Conservation (phyloP, 2,329 filamentous ascomycete genomes). For the Stemphylium vesicarium region DNA sequence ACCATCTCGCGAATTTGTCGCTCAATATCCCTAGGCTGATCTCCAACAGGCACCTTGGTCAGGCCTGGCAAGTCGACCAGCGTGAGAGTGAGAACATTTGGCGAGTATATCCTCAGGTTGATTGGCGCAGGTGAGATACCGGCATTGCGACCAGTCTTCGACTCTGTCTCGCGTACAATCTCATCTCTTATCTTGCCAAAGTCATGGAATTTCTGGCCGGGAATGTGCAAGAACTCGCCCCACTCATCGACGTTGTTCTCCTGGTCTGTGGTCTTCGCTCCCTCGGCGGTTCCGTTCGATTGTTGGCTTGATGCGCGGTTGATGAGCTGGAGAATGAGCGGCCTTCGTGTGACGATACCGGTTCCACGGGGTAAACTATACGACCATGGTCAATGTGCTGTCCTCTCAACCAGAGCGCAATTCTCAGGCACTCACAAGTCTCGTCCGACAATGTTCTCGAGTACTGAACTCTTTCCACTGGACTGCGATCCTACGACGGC, state of each 20-base stretch:
- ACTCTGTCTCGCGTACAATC: constrained; percentile 94
- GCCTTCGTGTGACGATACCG: constrained; percentile 94
- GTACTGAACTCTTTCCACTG: constrained; percentile 97
- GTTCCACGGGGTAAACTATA: constrained; percentile 90
- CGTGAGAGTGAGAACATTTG: constrained; percentile 95
- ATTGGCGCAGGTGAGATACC: constrained; percentile 97
- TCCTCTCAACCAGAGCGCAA: constrained; percentile 8
- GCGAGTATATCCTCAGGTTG: constrained; percentile 97
- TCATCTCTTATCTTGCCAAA: constrained; percentile 99
- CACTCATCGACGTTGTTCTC: constrained; percentile 94
- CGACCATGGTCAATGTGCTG: constrained; percentile 32
- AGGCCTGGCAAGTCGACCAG: constrained; percentile 95
- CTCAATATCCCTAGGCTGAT: constrained; percentile 96
- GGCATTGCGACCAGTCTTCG: constrained; percentile 93
- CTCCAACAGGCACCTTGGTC: constrained; percentile 95
- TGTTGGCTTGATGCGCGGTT: constrained; percentile 71
- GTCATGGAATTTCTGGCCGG: constrained; percentile 96
- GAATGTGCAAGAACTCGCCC: constrained; percentile 98
- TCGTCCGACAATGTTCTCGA: constrained; percentile 98
- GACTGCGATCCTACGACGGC: constrained; percentile 98
- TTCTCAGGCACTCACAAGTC: constrained; percentile 78
- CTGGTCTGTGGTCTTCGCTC: constrained; percentile 75
- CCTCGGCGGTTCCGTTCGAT: constrained; percentile 71
- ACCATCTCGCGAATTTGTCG: constrained; percentile 98
- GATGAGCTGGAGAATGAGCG: constrained; percentile 96